Evolutionary conservation across 805 yeast genomes (phyloP), one percentile per base, ranked within the genome.

Genomic region (Kuraishia ogatae): DNA sequence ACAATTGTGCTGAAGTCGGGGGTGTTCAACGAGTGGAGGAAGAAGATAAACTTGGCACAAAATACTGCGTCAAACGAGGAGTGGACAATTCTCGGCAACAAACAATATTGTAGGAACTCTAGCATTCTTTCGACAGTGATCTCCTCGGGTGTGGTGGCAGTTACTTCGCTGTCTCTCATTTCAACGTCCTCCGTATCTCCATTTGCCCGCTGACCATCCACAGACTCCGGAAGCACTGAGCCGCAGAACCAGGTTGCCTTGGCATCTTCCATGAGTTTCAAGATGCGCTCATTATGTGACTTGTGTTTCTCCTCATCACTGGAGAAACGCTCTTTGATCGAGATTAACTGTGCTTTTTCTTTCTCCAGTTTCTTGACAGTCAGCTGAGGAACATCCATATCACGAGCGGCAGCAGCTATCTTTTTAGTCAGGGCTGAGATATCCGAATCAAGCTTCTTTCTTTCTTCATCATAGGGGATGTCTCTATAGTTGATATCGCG

Each of bases 41-140:
- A 70, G 55, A 81, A 76, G 8, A 90, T 58, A 62, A 91, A 89
- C 55, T 76, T 74, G 0, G 87, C 81, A 39, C 83, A 69, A 64
- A 72, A 92, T 0, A 87, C 73, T 0, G 97, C 96, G 70, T 91
- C 97, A 58, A 85, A 80, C 0, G 96, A 83, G 0, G 97, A 88
- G 59, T 86, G 90, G 1, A 86, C 66, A 2, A 84, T 77, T 59
- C 97, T 75, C 11, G 97, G 97, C 13, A 91, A 67, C 6, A 89
- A 61, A 66, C 97, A 89, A 54, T 69, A 66, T 57, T 85, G 84
- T 39, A 89, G 64, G 51, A 89, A 80, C 1, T 69, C 54, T 7
- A 46, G 43, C 21, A 50, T 53, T 6, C 19, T 53, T 5, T 50
- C 50, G 10, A 52, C 56, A 8, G 46, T 28, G 17, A 35, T 35